phyloP scores from a whole-genome alignment of 202 grass and related monocot genomes.

The Eragrostis tef region DNA sequence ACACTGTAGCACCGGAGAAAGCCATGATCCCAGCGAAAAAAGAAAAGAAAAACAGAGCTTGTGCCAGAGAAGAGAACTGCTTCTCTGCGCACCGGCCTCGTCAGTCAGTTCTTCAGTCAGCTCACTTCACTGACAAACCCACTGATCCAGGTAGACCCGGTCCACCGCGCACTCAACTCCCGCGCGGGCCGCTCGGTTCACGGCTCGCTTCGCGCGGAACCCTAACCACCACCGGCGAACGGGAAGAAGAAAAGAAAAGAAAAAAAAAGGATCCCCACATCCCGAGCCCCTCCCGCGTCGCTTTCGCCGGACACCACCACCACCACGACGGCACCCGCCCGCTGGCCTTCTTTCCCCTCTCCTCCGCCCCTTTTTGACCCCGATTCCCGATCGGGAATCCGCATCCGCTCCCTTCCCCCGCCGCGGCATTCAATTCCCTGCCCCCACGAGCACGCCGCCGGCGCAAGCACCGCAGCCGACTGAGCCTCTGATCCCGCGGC shows the following conservation, averaged over 20 bases:
- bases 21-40: background rate
- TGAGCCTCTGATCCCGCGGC: background rate
- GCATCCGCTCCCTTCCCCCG: slow-evolving; percentile 14
- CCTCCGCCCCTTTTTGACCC: slow-evolving; percentile 23
- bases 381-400: slow-evolving; percentile 36
- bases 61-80: background rate
- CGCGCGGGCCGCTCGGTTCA: background rate
- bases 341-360: slow-evolving; percentile 29
- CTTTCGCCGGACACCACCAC: slow-evolving; percentile 63
- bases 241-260: background rate
- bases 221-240: background rate
- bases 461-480: too few relatives aligned
- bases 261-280: slow-evolving; percentile 30
- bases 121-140: background rate
- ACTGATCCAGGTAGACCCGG: slow-evolving; percentile 20
- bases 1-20: background rate
- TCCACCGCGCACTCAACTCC: background rate
- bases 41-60: background rate
- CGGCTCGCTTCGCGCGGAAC: slow-evolving; percentile 35
- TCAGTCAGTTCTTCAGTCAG: slow-evolving; percentile 9
- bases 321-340: slow-evolving; percentile 6
- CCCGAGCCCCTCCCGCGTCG: slow-evolving; percentile 32
- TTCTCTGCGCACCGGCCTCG: background rate
- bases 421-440: slow-evolving; percentile 39
- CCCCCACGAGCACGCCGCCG: background rate